Evolutionary conservation across 1,139 yeast genomes (phyloP), one percentile per base, ranked within the genome.

Genomic region (Martiniozyma asiatica): DNA sequence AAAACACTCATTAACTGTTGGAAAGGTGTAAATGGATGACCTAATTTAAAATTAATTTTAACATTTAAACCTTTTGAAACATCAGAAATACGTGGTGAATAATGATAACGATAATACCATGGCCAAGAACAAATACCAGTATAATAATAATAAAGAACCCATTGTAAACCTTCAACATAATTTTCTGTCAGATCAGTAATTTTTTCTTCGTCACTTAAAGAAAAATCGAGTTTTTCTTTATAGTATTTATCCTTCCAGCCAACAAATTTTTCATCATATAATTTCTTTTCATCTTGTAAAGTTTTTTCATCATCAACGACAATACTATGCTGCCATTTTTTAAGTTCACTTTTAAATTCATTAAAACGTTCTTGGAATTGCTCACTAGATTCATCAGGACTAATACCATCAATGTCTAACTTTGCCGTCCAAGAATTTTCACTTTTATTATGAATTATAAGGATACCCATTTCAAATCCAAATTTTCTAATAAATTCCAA

Each of bases 1-100:
- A 92, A 63, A 17, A 92, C 98, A 10, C 96, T 94, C 99, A 92
- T 89, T 46, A 92, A 68, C 59, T 92, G 99, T 52, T 89, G 93
- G 55, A 84, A 89, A 8, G 99, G 98, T 37, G 65, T 72, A 59
- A 89, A 85, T 0, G 98, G 98, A 9, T 55, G 51, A 5, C 94
- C 87, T 43, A 65, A 55, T 13, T 76, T 73, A 47, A 87, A 87
- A 20, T 61, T 53, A 36, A 82, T 65, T 35, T 65, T 56, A 32
- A 66, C 70, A 26, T 69, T 65, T 32, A 87, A 59, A 24, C 95
- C 96, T 37, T 65, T 60, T 19, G 68, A 56, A 40, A 87, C 66
- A 54, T 87, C 97, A 4, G 95, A 81, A 40, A 87, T 82, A 58
- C 94, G 72, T 32, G 97, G 97, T 9, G 97, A 71, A 54, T 87